phyloP scores from a whole-genome alignment of 2,329 filamentous ascomycete species.

The Colletotrichum musae region DNA sequence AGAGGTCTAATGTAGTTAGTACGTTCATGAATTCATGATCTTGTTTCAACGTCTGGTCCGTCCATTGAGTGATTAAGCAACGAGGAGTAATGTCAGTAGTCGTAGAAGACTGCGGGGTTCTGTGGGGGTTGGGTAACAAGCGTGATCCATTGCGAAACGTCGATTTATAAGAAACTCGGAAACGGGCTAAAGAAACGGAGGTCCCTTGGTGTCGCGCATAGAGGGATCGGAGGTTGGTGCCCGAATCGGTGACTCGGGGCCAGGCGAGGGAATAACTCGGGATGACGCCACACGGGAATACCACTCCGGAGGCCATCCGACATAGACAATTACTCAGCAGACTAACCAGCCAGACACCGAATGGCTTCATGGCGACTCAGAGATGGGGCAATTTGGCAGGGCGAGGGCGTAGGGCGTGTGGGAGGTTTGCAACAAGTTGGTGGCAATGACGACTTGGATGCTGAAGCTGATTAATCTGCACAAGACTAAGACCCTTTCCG shows the following conservation, averaged over 20 bases:
- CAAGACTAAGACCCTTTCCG: no score
- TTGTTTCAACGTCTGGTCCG: conserved; percentile 17
- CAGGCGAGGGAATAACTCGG: conserved; percentile 21
- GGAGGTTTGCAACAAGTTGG: no score
- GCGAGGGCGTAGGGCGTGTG: background rate
- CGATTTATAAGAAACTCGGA: conserved; percentile 24
- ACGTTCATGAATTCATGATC: conserved; percentile 40
- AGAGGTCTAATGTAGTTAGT: conserved; percentile 37
- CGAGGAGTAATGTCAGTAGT: no score
- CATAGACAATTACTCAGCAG: conserved; percentile 34
- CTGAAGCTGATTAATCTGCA: conserved; percentile 12
- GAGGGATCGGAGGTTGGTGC: background rate
- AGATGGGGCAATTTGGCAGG: background rate
- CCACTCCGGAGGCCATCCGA: conserved; percentile 1
- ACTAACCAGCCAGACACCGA: background rate
- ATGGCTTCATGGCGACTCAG: background rate
- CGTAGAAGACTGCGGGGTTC: no score
- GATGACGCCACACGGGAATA: conserved; percentile 28
- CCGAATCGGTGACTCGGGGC: conserved; percentile 17
- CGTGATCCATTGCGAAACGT: background rate
- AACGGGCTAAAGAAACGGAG: background rate
- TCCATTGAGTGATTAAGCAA: background rate
- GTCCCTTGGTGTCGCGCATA: background rate
- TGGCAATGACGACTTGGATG: background rate
- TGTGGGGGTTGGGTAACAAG: background rate